A percentile compares a stretch with the other conserved stretches of the same genome.
These are phyloP conservation scores for Amanita brunnescens DNA, from an alignment of 768 basidiomycete genomes.

Conservation along the genomic window DNA sequence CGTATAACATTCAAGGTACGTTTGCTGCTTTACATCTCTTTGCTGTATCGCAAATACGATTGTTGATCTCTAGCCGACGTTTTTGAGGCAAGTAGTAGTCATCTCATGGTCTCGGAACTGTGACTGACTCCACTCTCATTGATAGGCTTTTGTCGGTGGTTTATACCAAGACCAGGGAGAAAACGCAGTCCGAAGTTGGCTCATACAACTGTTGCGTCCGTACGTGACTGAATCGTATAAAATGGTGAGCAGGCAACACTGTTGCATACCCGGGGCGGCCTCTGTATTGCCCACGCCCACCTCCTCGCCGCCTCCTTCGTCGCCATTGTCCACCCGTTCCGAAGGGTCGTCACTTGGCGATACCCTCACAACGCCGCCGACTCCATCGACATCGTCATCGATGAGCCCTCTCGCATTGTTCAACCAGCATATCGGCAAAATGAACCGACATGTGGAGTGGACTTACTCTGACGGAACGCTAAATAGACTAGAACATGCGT, in stretches of 20 bases:
- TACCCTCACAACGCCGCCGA: not conserved
- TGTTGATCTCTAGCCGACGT: slow-evolving; percentile 48
- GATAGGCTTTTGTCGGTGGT: slow-evolving; percentile 73
- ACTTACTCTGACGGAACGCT: slow-evolving; percentile 37
- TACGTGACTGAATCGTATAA: slow-evolving; percentile 56
- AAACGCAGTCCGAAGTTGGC: slow-evolving; percentile 46
- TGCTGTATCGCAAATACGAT: slow-evolving; percentile 2
- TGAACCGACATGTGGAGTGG: slow-evolving; percentile 58
- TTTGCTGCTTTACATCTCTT: slow-evolving; percentile 5
- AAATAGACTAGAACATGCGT: slow-evolving; percentile 5
- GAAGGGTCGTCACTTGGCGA: not conserved
- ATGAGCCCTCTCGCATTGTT: slow-evolving; percentile 69
- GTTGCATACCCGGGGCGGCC: no score
- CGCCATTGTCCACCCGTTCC: slow-evolving; percentile 12
- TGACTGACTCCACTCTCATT: not conserved
- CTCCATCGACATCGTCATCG: slow-evolving; percentile 19
- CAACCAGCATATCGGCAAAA: slow-evolving; percentile 67
- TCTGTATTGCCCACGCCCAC: slow-evolving; percentile 22
- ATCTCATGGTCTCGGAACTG: not conserved
- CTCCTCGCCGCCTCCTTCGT: slow-evolving; percentile 14
- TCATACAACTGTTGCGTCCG: slow-evolving; percentile 52
- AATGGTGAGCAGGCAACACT: slow-evolving; percentile 57
- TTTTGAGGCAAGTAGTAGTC: slow-evolving; percentile 53
- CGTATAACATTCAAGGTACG: slow-evolving; percentile 64
- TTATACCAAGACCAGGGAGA: slow-evolving; percentile 66